phyloP scores from a whole-genome alignment of 1,139 yeast genomes.

The Candida dubliniensis region DNA sequence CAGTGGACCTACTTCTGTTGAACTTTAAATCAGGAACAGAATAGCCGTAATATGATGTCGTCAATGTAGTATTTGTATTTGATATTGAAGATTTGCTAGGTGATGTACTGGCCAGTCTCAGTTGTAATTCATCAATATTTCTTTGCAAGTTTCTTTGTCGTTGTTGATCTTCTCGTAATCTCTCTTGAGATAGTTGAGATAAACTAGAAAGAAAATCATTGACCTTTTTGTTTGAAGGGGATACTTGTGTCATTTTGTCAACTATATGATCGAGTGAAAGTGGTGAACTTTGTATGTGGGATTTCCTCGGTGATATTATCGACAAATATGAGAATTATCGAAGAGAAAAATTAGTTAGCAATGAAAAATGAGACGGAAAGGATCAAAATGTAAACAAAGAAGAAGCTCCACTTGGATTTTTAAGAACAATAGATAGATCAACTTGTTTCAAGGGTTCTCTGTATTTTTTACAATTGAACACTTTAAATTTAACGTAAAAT shows the following conservation, averaged over 20 bases:
- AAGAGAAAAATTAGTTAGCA: background rate
- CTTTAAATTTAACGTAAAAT: no score
- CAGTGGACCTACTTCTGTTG: conserved; percentile 16
- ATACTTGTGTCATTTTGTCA: conserved; percentile 19
- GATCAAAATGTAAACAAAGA: no score
- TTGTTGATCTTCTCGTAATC: conserved; percentile 32
- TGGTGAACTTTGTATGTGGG: background rate
- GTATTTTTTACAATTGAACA: no score
- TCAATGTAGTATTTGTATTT: conserved; percentile 3
- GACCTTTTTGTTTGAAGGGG: conserved; percentile 31
- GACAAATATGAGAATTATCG: background rate
- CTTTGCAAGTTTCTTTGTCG: conserved; percentile 32
- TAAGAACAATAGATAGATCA: no score
- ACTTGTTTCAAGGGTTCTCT: no score
- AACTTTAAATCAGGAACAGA: conserved; percentile 23
- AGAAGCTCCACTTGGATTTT: no score
- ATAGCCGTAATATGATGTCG: conserved; percentile 3
- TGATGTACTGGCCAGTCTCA: conserved; percentile 26
- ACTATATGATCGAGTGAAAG: background rate
- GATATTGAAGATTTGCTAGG: conserved; percentile 19
- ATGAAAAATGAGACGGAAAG: no score
- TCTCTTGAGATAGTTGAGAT: conserved; percentile 34
- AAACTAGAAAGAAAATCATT: conserved; percentile 36
- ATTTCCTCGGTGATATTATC: background rate
- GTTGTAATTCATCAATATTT: conserved; percentile 31